A percentile compares a stretch with the other conserved stretches of the same genome.
phyloP scores from a whole-genome alignment of 108 stramenopile species.

The Pinguiococcus pyrenoidosus region DNA sequence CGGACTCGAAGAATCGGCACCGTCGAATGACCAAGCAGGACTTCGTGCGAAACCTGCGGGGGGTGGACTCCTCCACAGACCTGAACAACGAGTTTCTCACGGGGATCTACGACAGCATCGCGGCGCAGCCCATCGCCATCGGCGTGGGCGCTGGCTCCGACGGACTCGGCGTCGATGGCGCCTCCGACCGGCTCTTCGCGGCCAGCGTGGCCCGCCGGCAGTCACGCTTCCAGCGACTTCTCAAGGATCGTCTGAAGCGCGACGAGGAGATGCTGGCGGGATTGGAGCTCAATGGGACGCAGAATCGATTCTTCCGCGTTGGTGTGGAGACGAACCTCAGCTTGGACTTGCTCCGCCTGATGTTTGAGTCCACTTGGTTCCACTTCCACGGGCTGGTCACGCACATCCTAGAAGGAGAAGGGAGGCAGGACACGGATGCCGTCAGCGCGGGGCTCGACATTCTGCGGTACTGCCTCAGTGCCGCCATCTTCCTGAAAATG shows the following conservation, averaged over 20 bases:
- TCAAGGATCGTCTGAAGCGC: too few relatives aligned
- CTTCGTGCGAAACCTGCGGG: conserved; percentile 71
- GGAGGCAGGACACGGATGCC: too few relatives aligned
- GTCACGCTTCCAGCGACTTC: not conserved
- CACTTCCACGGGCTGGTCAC: conserved; percentile 19
- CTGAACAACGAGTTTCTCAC: conserved; percentile 47
- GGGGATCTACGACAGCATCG: conserved; percentile 34
- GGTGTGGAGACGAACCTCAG: conserved; percentile 27
- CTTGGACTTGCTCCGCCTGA: conserved; percentile 28
- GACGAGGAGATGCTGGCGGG: conserved; percentile 31
- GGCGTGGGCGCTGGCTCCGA: conserved; percentile 8
- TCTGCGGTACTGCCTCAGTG: conserved; percentile 55
- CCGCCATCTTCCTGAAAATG: conserved; percentile 66
- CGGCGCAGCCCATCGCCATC: conserved; percentile 46
- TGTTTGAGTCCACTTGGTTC: conserved; percentile 30
- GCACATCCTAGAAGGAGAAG: too few relatives aligned
- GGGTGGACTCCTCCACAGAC: conserved; percentile 37
- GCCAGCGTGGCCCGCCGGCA: too few relatives aligned
- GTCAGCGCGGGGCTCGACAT: conserved; percentile 57
- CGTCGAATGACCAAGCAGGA: conserved; percentile 64
- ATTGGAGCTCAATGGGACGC: conserved; percentile 21
- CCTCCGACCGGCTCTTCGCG: too few relatives aligned
- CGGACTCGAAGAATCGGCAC: conserved; percentile 2
- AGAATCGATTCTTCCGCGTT: conserved; percentile 24
- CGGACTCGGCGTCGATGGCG: not conserved